Conservation (phyloP, 805 yeast genomes). For the Metschnikowia peoriensis region DNA sequence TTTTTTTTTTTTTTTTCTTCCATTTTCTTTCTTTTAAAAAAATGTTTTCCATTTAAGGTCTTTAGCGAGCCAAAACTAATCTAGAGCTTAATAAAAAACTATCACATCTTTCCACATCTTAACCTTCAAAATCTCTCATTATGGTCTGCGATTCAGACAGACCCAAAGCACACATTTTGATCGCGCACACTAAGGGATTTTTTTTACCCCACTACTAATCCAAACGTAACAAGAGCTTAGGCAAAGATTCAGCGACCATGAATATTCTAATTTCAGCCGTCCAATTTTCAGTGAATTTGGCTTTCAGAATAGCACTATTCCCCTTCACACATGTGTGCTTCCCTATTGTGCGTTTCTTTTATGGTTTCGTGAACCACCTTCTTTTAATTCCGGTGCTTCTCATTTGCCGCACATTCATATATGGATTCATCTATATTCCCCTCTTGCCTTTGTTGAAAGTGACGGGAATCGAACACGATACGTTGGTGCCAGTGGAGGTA, state of each 20-base stretch:
- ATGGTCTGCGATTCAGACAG: too few relatives aligned
- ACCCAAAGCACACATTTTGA: background rate
- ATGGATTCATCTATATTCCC: conserved; percentile 18
- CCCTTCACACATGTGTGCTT: conserved; percentile 14
- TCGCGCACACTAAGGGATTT: background rate
- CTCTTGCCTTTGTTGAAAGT: conserved; percentile 14
- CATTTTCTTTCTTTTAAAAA: too few relatives aligned
- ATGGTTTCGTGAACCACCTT: conserved; percentile 12
- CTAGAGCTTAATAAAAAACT: too few relatives aligned
- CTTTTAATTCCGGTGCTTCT: conserved; percentile 14
- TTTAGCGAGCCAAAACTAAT: too few relatives aligned
- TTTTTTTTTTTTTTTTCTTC: too few relatives aligned
- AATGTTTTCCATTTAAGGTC: too few relatives aligned
- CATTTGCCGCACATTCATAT: conserved; percentile 17
- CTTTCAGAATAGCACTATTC: conserved; percentile 2
- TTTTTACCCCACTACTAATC: background rate
- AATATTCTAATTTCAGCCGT: background rate
- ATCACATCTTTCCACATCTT: too few relatives aligned
- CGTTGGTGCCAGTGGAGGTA: conserved; percentile 17
- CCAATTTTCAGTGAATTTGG: background rate
- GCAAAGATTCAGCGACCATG: background rate
- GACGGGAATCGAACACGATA: conserved; percentile 12
- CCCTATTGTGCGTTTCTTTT: conserved; percentile 10
- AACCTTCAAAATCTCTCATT: too few relatives aligned
- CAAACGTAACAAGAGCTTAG: background rate